phyloP scores from a whole-genome alignment of 345 rosid genomes.

The Boechera stricta region DNA sequence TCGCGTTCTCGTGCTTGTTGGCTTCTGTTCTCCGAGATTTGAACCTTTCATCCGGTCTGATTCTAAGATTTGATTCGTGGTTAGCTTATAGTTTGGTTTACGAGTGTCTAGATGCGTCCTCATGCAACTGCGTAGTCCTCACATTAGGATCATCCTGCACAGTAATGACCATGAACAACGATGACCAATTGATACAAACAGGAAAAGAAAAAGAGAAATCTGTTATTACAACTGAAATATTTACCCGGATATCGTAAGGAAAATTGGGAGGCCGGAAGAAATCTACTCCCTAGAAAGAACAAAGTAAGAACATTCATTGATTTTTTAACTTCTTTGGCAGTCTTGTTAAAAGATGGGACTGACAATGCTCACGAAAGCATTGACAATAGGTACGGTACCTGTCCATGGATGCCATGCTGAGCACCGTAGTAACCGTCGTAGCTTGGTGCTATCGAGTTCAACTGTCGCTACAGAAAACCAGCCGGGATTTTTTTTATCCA shows the following conservation, averaged over 20 bases:
- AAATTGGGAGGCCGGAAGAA: constrained; percentile 67
- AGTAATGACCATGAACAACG: constrained; percentile 27
- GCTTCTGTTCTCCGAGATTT: constrained; percentile 21
- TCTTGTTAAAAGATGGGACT: not conserved
- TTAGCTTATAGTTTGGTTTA: constrained; percentile 36
- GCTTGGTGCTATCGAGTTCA: constrained; percentile 60
- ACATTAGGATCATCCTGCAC: constrained; percentile 78
- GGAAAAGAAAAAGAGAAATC: constrained; percentile 3
- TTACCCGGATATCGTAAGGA: constrained; percentile 64
- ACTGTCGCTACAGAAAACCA: constrained; percentile 57
- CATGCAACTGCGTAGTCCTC: constrained; percentile 71
- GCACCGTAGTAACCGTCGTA: constrained; percentile 60
- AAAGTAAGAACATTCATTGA: not conserved
- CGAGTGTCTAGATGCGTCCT: constrained; percentile 73
- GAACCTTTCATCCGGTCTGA: constrained; percentile 15
- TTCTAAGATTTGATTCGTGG: not conserved
- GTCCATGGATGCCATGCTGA: constrained; percentile 63
- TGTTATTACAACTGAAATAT: constrained; percentile 1
- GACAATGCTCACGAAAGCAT: constrained; percentile 15
- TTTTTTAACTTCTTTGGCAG: not conserved
- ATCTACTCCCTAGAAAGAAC: constrained; percentile 59
- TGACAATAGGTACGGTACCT: constrained; percentile 53
- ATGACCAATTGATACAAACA: constrained; percentile 14
- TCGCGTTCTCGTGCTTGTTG: not conserved
- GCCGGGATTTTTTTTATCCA: constrained; percentile 27